Conservation (phyloP, 106 monocot species). For the Acorus calamus region DNA sequence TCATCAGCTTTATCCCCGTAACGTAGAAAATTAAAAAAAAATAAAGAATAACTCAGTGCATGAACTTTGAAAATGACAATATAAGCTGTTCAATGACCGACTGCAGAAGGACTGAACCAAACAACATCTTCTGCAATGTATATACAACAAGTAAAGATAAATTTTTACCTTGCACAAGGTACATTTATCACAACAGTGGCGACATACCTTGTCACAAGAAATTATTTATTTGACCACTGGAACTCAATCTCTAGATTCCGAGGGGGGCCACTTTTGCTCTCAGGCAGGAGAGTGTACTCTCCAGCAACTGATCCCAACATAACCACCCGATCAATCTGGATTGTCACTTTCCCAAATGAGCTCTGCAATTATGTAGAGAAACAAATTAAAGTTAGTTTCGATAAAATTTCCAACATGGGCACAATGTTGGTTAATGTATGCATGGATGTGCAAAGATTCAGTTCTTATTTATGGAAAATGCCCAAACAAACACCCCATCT, state of each 20-base stretch:
- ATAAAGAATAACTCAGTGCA: too few species aligned
- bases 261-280: slow-evolving; percentile 79
- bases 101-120: too few species aligned
- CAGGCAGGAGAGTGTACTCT: slow-evolving; percentile 84
- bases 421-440: not conserved
- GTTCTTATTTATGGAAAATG: too few species aligned
- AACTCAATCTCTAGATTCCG: slow-evolving; percentile 94
- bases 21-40: too few species aligned
- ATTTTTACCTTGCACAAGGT: too few species aligned
- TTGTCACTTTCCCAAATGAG: slow-evolving; percentile 94
- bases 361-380: slow-evolving; percentile 33
- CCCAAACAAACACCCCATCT: too few species aligned
- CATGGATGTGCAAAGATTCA: not conserved
- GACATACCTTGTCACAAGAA: not conserved
- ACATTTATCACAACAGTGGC: too few species aligned
- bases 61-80: too few species aligned
- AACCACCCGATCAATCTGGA: slow-evolving; percentile 95
- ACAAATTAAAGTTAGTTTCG: not conserved
- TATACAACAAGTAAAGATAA: too few species aligned
- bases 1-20: too few species aligned
- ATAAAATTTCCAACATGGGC: not conserved
- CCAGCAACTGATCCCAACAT: slow-evolving; percentile 93
- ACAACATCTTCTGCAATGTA: too few species aligned
- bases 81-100: too few species aligned
- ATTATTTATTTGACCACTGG: slow-evolving; percentile 95